These are phyloP conservation scores for Beauveria pseudobassiana DNA, from an alignment of 2,329 filamentous ascomycete species.

Conservation along the genomic window DNA sequence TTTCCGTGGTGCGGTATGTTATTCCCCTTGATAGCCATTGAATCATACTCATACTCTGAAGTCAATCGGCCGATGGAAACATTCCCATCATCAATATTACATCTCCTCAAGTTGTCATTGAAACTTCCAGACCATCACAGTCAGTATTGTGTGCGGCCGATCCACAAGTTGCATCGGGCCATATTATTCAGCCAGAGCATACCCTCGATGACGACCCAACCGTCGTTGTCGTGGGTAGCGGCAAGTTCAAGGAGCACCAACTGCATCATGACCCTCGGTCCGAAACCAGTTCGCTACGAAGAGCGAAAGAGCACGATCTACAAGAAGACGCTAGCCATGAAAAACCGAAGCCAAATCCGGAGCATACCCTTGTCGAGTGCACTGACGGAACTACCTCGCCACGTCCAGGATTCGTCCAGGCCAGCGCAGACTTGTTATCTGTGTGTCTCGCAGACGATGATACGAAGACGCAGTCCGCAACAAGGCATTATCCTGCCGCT, in stretches of 20 bases:
- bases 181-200: conserved; percentile 9
- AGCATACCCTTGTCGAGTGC: background rate
- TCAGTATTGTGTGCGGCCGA: background rate
- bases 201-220: background rate
- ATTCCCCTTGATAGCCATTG: too few species aligned
- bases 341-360: background rate
- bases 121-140: background rate
- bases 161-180: background rate
- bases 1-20: background rate
- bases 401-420: background rate
- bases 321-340: background rate
- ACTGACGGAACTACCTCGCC: background rate
- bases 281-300: background rate
- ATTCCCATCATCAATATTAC: conserved; percentile 7
- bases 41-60: background rate
- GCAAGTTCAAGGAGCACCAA: conserved; percentile 4
- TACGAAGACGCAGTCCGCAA: background rate
- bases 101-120: background rate
- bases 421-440: background rate
- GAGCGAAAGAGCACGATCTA: background rate
- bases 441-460: background rate
- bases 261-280: background rate
- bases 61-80: background rate
- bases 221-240: background rate
- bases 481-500: too few species aligned